These are phyloP conservation scores for Heliosperma pusillum DNA, from an alignment of 148 eudicot species.

Conservation along the genomic window DNA sequence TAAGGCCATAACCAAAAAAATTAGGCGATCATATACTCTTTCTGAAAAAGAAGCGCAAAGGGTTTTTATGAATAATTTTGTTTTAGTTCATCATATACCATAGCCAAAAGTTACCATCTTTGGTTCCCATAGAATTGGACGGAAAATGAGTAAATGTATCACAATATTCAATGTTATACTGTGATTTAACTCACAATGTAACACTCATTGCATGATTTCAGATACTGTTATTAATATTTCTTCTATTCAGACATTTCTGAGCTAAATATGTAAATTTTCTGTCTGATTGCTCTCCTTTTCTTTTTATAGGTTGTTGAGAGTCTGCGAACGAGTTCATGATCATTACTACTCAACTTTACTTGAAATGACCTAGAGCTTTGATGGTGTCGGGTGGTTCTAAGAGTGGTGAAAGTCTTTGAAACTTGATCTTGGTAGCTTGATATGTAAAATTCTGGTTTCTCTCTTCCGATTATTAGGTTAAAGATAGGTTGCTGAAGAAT, in stretches of 20 bases:
- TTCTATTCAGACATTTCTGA: not conserved
- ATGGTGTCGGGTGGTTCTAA: not conserved
- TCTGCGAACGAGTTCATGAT: not conserved
- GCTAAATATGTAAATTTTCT: not conserved
- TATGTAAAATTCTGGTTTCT: not conserved
- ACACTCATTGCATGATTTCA: not conserved
- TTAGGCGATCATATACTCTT: not conserved
- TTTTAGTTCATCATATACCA: not conserved
- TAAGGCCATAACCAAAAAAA: not conserved
- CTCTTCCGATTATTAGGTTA: not conserved
- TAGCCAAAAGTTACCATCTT: not conserved
- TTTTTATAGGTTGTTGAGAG: not conserved
- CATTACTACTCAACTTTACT: not conserved
- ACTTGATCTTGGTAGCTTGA: not conserved
- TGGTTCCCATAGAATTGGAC: not conserved
- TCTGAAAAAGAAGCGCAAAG: not conserved
- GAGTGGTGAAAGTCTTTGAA: conserved; percentile 4
- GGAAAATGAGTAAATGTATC: not conserved
- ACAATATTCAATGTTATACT: not conserved
- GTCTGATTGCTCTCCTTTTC: not conserved
- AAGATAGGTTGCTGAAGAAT: not conserved
- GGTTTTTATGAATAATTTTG: not conserved
- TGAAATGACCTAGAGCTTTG: not conserved
- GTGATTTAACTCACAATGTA: not conserved
- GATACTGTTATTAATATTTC: not conserved